Evolutionary conservation across 805 yeast species (phyloP).

Genomic region (Lipomyces yamadae): DNA sequence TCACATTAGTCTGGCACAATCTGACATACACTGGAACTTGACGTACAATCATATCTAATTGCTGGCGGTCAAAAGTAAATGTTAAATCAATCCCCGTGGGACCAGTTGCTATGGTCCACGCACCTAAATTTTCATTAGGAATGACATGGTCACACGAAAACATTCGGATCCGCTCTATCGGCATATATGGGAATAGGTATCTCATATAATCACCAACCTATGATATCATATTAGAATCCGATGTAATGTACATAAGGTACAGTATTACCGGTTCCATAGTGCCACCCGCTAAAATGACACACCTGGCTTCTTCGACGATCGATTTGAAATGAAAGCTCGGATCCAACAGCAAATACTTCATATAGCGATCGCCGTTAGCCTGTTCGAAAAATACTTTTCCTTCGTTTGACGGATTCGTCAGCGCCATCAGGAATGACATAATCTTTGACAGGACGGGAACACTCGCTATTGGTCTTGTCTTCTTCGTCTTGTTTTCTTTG

Average conservation of each 20-base stretch:
- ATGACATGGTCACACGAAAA: conserved; percentile 86
- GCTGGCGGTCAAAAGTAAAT: conserved; percentile 72
- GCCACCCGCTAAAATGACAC: conserved; percentile 88
- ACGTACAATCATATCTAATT: conserved; percentile 51
- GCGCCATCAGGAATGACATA: conserved; percentile 63
- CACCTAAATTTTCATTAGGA: conserved; percentile 68
- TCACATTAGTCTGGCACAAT: conserved; percentile 1
- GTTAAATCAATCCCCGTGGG: conserved; percentile 51
- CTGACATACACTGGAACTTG: not conserved
- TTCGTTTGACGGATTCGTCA: conserved; percentile 76
- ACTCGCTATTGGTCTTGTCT: conserved; percentile 11
- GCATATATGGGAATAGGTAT: conserved; percentile 66
- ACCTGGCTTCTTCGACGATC: conserved; percentile 64
- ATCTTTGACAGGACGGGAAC: conserved; percentile 69
- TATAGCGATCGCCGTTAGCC: conserved; percentile 41
- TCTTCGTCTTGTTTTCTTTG: conserved; percentile 11
- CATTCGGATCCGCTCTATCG: conserved; percentile 50
- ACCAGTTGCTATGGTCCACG: conserved; percentile 54
- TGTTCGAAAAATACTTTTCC: conserved; percentile 76
- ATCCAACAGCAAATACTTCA: conserved; percentile 77
- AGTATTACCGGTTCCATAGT: conserved; percentile 77
- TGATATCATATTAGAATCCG: not conserved
- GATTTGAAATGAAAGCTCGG: conserved; percentile 73
- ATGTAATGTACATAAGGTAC: not conserved
- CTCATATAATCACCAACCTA: conserved; percentile 65